A percentile compares a stretch with the other conserved stretches of the same genome.
These are phyloP conservation scores for Salix suchowensis DNA, from an alignment of 345 rosid species.

Conservation along the genomic window DNA sequence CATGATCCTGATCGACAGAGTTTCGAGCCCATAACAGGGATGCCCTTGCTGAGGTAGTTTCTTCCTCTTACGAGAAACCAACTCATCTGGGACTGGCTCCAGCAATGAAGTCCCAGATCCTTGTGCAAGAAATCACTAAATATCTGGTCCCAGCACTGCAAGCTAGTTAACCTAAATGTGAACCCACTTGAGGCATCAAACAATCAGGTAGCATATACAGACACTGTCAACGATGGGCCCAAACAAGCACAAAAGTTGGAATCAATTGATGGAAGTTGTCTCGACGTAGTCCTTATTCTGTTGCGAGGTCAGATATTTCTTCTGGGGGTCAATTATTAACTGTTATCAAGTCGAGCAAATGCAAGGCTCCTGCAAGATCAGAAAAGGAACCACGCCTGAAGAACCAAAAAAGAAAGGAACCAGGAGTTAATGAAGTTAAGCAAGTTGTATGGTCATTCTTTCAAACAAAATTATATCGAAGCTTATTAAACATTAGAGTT, in stretches of 20 bases:
- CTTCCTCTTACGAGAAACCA: constrained; percentile 35
- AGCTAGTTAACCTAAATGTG: constrained; percentile 4
- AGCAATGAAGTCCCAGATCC: constrained; percentile 42
- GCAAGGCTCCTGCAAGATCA: constrained; percentile 2
- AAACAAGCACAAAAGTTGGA: constrained; percentile 30
- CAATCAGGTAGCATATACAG: neutral
- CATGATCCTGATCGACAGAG: constrained; percentile 36
- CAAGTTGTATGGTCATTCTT: neutral
- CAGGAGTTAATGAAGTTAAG: neutral
- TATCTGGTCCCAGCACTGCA: constrained; percentile 26
- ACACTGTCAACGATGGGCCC: constrained; percentile 25
- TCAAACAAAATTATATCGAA: too few species aligned
- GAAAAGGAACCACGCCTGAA: constrained; percentile 3
- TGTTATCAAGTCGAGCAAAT: constrained; percentile 26
- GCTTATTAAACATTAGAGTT: neutral
- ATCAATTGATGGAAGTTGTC: constrained; percentile 28
- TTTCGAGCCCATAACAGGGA: constrained; percentile 44
- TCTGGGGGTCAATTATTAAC: constrained; percentile 37
- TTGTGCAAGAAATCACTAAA: constrained; percentile 37
- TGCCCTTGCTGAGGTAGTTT: constrained; percentile 36
- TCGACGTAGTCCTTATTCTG: constrained; percentile 11
- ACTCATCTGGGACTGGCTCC: constrained; percentile 44
- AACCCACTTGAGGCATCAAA: constrained; percentile 8
- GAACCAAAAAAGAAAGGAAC: neutral
- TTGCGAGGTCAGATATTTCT: constrained; percentile 27